phyloP scores from a whole-genome alignment of 345 rosid species.

The Cardamine chenopodiifolia region DNA sequence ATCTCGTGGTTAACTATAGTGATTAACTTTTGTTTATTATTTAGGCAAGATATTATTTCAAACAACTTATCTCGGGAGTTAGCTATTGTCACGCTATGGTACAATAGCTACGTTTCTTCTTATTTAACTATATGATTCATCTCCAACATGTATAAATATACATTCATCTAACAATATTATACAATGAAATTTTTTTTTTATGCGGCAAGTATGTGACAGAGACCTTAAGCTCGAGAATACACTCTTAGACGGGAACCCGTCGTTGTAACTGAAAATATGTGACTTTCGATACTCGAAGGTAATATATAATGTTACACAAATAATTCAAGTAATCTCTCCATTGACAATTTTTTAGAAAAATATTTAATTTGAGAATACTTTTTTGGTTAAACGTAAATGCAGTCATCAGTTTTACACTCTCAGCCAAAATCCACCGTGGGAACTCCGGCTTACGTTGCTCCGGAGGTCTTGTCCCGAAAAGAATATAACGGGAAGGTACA shows the following conservation, averaged over 20 bases:
- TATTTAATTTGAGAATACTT: background rate
- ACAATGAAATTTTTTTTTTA: background rate
- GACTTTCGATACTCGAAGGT: slow-evolving; percentile 93
- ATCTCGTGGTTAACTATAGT: background rate
- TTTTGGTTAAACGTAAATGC: background rate
- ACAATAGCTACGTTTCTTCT: slow-evolving; percentile 7
- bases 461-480: slow-evolving; percentile 71
- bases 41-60: slow-evolving; percentile 89
- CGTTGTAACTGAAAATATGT: slow-evolving; percentile 84
- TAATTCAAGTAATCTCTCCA: background rate
- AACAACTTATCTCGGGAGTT: slow-evolving; percentile 90
- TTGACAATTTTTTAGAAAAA: background rate
- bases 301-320: slow-evolving; percentile 7
- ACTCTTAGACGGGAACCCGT: slow-evolving; percentile 71
- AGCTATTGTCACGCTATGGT: slow-evolving; percentile 93
- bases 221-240: slow-evolving; percentile 96
- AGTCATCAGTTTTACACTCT: slow-evolving; percentile 88
- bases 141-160: background rate
- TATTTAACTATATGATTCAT: background rate
- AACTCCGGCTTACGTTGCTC: slow-evolving; percentile 92
- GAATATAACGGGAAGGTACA: slow-evolving; percentile 86
- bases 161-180: background rate
- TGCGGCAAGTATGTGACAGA: slow-evolving; percentile 86
- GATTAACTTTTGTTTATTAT: slow-evolving; percentile 4
- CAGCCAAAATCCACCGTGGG: slow-evolving; percentile 98